These are phyloP conservation scores for Caloboletus inedulis DNA, from an alignment of 1,284 basidiomycete genomes.

Conservation along the genomic window DNA sequence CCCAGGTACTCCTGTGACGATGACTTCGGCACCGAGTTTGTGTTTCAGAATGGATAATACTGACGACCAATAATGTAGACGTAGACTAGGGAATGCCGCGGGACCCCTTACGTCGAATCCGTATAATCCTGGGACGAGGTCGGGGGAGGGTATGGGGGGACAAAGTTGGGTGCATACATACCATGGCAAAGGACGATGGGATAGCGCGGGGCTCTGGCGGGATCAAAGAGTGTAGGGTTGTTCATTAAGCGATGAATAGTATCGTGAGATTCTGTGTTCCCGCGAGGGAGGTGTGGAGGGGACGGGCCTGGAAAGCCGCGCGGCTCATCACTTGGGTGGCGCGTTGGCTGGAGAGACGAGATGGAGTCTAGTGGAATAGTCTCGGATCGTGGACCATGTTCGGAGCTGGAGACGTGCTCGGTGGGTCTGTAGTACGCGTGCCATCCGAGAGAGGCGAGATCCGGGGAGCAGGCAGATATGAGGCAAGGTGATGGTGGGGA, in stretches of 20 bases:
- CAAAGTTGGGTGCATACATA: slow-evolving; percentile 52
- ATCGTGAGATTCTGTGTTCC: slow-evolving; percentile 36
- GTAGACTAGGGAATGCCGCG: slow-evolving; percentile 69
- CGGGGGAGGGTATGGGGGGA: background rate
- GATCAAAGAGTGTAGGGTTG: slow-evolving; percentile 72
- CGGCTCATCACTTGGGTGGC: background rate
- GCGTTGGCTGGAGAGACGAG: background rate
- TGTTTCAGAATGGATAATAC: slow-evolving; percentile 81
- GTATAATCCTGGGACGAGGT: slow-evolving; percentile 76
- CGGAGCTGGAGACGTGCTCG: background rate
- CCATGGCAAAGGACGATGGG: slow-evolving; percentile 96
- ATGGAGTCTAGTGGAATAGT: background rate
- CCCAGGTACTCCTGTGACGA: slow-evolving; percentile 95
- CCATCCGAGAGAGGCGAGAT: background rate
- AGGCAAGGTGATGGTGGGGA: slow-evolving; percentile 15
- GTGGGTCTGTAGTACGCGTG: background rate
- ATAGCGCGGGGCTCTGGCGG: slow-evolving; percentile 75
- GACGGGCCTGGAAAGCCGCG: background rate
- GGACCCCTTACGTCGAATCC: slow-evolving; percentile 90
- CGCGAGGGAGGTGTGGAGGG: slow-evolving; percentile 11
- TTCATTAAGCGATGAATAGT: slow-evolving; percentile 71
- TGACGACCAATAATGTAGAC: slow-evolving; percentile 95
- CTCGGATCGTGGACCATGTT: background rate
- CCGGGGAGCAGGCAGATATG: slow-evolving; percentile 6
- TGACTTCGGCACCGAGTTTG: slow-evolving; percentile 86